Evolutionary conservation across 176 grass and related monocot species (phyloP).

Genomic region (Zea mays): DNA sequence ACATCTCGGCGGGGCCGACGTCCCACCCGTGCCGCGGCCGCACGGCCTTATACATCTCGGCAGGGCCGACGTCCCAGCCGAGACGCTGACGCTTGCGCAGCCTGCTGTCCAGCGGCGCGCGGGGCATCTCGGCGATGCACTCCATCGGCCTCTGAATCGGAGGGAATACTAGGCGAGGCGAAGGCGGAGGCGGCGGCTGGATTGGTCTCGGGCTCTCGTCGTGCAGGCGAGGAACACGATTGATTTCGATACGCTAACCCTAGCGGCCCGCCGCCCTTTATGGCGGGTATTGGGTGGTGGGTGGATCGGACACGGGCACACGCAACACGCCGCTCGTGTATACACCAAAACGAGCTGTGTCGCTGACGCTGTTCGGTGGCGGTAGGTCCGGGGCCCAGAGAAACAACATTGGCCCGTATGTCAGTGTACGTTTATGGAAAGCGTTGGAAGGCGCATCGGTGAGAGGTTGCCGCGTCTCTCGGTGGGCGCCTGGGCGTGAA

Average conservation of each 20-base stretch:
- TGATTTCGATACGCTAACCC: slow-evolving; percentile 31
- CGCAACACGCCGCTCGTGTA: neutral
- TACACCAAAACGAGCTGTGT: neutral
- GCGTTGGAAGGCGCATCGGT: neutral
- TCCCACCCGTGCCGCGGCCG: slow-evolving; percentile 83
- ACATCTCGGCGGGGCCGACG: slow-evolving; percentile 65
- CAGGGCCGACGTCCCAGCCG: slow-evolving; percentile 81
- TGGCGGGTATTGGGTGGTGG: neutral
- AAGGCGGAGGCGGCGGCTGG: neutral
- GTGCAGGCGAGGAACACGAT: neutral
- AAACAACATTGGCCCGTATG: fast-evolving
- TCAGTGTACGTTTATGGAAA: fast-evolving
- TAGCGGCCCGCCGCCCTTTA: slow-evolving; percentile 41
- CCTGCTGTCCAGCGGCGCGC: slow-evolving; percentile 68
- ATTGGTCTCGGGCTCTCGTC: neutral
- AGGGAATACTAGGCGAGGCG: neutral
- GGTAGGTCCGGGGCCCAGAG: fast-evolving
- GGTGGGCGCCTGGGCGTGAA: neutral
- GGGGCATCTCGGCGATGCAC: slow-evolving; percentile 75
- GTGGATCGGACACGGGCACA: neutral
- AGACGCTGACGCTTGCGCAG: slow-evolving; percentile 86
- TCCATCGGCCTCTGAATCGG: slow-evolving; percentile 53
- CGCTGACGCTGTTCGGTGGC: neutral
- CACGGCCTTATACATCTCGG: slow-evolving; percentile 33
- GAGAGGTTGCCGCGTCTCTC: neutral